These are phyloP conservation scores for Guyanaporus albipodus DNA, from an alignment of 768 basidiomycete genomes.

Conservation along the genomic window DNA sequence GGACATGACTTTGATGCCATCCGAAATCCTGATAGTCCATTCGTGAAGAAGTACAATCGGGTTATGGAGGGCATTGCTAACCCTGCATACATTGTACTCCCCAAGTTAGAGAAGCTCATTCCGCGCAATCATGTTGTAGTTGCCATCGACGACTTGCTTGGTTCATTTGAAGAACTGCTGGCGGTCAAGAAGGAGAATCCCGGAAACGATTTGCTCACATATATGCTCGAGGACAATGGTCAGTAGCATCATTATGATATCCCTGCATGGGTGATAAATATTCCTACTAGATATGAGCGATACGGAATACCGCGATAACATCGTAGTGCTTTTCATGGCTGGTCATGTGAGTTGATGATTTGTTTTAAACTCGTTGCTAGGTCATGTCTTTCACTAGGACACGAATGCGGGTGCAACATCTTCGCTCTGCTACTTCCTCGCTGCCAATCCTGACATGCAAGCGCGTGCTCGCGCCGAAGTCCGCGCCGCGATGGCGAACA, in stretches of 20 bases:
- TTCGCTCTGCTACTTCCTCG: neutral
- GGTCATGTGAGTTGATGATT: neutral
- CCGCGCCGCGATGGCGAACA: neutral
- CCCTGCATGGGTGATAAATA: neutral
- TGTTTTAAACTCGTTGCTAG: too few relatives aligned
- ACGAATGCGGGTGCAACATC: neutral
- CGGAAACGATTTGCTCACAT: slow-evolving; percentile 1
- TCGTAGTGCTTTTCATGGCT: neutral
- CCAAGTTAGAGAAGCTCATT: neutral
- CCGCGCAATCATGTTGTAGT: neutral
- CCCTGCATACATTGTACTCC: neutral
- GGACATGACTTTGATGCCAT: neutral
- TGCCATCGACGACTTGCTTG: neutral
- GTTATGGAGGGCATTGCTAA: neutral
- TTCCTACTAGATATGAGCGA: neutral
- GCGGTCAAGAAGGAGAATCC: neutral
- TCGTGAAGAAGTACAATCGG: neutral
- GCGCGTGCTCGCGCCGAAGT: neutral
- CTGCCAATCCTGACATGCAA: neutral
- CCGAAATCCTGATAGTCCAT: neutral
- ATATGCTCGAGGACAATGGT: slow-evolving; percentile 6
- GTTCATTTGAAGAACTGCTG: neutral
- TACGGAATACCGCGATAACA: neutral
- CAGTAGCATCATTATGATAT: neutral
- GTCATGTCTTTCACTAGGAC: too few relatives aligned